Conservation (phyloP, 1,284 basidiomycete genomes). For the Gomphus sp. region DNA sequence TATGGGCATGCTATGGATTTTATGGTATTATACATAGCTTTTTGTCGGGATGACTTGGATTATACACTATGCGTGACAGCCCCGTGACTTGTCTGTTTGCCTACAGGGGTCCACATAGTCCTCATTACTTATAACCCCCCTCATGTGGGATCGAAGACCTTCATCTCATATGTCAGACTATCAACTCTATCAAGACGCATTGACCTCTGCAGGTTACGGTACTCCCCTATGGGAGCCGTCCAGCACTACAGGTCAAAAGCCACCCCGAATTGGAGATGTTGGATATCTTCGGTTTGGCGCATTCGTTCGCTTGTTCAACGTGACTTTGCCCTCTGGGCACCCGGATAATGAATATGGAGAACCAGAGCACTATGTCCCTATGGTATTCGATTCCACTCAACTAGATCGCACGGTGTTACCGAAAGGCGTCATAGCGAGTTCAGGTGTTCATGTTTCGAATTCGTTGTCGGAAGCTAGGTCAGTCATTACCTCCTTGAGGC, state of each 20-base stretch:
- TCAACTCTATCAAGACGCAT: conserved; percentile 1
- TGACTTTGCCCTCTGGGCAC: conserved; percentile 3
- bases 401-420: background rate
- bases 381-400: background rate
- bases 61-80: too few relatives aligned
- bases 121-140: background rate
- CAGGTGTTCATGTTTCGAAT: background rate
- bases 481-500: background rate
- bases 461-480: background rate
- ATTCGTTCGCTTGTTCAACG: conserved; percentile 7
- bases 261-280: conserved; percentile 4
- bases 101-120: background rate
- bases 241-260: background rate
- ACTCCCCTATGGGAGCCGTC: conserved; percentile 7
- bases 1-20: background rate
- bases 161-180: conserved; percentile 4
- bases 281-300: conserved; percentile 8
- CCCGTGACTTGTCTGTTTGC: too few relatives aligned
- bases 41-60: background rate
- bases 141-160: background rate
- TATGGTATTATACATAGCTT: too few relatives aligned
- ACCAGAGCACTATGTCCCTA: background rate
- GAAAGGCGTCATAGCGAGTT: conserved; percentile 4
- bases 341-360: conserved; percentile 5
- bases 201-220: conserved; percentile 3